Percentiles rank a stretch among this genome's conserved stretches.
phyloP scores from a whole-genome alignment of 768 basidiomycete genomes.

The Calocera cornea region DNA sequence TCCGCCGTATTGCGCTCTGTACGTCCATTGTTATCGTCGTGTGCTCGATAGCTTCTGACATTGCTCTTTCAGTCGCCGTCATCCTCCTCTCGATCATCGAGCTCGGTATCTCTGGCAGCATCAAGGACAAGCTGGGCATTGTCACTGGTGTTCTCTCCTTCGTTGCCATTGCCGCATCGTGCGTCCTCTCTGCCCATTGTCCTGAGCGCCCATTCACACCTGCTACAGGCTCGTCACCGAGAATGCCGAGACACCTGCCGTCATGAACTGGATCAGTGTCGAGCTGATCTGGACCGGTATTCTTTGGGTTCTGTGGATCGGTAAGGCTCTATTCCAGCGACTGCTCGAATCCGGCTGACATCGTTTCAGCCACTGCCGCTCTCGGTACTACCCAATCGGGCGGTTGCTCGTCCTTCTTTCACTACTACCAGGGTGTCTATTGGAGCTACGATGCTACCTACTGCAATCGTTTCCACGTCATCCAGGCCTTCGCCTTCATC shows the following conservation, averaged over 20 bases:
- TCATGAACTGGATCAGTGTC: neutral
- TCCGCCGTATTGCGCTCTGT: neutral
- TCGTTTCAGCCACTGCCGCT: neutral
- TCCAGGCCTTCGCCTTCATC: neutral
- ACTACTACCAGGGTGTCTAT: conserved; percentile 4
- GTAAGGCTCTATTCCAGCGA: neutral
- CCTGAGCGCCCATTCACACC: neutral
- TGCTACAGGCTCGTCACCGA: neutral
- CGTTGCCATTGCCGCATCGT: neutral
- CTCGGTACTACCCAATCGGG: neutral
- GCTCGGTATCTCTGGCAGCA: neutral
- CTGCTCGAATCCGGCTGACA: neutral
- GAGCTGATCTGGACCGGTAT: neutral
- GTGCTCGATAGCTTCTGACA: neutral
- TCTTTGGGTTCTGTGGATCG: neutral
- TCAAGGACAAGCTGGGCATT: conserved; percentile 1
- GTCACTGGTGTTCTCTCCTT: neutral
- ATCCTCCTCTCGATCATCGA: neutral
- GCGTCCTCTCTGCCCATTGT: neutral
- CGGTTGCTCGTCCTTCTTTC: neutral
- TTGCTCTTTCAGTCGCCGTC: neutral
- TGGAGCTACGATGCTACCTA: conserved; percentile 1
- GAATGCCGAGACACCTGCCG: neutral
- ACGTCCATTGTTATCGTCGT: neutral
- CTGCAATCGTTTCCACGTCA: neutral